phyloP scores from a whole-genome alignment of 345 rosid species.

The Salix udensis region DNA sequence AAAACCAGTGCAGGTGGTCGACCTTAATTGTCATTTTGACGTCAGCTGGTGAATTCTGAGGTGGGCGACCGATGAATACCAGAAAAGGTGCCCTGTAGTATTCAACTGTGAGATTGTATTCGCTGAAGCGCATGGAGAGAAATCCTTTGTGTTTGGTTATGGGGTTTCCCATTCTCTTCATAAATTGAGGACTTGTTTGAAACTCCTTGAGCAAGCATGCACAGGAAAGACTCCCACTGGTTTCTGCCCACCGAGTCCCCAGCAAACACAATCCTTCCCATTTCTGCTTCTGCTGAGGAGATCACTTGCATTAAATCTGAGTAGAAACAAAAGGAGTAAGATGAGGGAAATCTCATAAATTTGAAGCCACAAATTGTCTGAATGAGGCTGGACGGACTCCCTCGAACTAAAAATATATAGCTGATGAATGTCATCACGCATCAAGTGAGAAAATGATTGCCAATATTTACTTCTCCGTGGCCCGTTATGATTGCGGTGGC shows the following conservation, averaged over 20 bases:
- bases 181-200: slow-evolving; percentile 55
- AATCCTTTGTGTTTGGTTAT: slow-evolving; percentile 81
- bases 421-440: no score
- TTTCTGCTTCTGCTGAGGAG: slow-evolving; percentile 63
- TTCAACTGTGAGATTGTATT: slow-evolving; percentile 67
- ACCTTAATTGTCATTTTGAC: slow-evolving; percentile 50
- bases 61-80: slow-evolving; percentile 54
- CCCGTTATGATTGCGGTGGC: no score
- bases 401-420: no score
- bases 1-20: slow-evolving; percentile 62
- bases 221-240: slow-evolving; percentile 86
- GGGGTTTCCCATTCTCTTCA: slow-evolving; percentile 63
- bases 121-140: slow-evolving; percentile 67
- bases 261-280: slow-evolving; percentile 72
- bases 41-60: slow-evolving; percentile 32
- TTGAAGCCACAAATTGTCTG: no score
- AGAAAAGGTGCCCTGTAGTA: slow-evolving; percentile 79
- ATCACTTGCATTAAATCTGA: slow-evolving; percentile 73
- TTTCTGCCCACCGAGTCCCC: slow-evolving; percentile 91
- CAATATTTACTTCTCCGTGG: no score
- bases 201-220: slow-evolving; percentile 64
- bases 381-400: no score
- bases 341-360: background rate
- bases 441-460: no score
- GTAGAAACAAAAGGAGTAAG: background rate